Evolutionary conservation across 2,329 filamentous ascomycete genomes (phyloP).

Genomic region (Amesomyces nigricolor): DNA sequence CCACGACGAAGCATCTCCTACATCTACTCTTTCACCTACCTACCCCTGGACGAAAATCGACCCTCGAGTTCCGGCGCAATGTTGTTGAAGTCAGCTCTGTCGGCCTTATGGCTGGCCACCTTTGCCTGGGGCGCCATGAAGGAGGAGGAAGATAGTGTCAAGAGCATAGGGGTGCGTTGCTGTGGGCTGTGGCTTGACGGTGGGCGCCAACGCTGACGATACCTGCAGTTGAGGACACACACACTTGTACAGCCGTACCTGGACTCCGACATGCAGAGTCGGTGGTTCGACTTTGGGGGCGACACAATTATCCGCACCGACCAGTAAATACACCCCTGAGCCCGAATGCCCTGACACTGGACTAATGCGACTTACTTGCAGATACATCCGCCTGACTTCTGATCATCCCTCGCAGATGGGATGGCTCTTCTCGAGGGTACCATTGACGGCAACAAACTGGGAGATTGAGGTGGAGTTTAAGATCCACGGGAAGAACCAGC

Average conservation of each 20-base stretch:
- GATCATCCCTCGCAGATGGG: conserved; percentile 87
- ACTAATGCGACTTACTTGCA: conserved; percentile 34
- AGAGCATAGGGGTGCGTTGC: conserved; percentile 45
- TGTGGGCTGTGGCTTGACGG: neutral
- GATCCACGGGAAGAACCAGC: conserved; percentile 79
- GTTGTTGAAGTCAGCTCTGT: conserved; percentile 41
- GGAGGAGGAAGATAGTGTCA: conserved; percentile 43
- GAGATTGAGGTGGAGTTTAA: conserved; percentile 96
- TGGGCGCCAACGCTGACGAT: conserved; percentile 13
- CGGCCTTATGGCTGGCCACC: conserved; percentile 45
- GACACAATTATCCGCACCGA: conserved; percentile 78
- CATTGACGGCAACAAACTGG: conserved; percentile 97
- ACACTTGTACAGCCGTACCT: conserved; percentile 88
- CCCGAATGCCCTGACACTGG: neutral
- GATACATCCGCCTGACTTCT: conserved; percentile 87
- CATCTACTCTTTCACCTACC: conserved; percentile 5
- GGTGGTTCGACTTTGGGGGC: conserved; percentile 98
- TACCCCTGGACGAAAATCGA: neutral
- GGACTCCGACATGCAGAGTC: conserved; percentile 95
- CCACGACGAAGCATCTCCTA: neutral
- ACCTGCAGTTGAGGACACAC: conserved; percentile 71
- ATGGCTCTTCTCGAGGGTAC: conserved; percentile 90
- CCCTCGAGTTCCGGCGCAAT: conserved; percentile 31
- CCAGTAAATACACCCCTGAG: conserved; percentile 45
- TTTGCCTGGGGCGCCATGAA: conserved; percentile 45